Evolutionary conservation across 768 basidiomycete genomes (phyloP).

Genomic region (Mycena sanguinolenta): DNA sequence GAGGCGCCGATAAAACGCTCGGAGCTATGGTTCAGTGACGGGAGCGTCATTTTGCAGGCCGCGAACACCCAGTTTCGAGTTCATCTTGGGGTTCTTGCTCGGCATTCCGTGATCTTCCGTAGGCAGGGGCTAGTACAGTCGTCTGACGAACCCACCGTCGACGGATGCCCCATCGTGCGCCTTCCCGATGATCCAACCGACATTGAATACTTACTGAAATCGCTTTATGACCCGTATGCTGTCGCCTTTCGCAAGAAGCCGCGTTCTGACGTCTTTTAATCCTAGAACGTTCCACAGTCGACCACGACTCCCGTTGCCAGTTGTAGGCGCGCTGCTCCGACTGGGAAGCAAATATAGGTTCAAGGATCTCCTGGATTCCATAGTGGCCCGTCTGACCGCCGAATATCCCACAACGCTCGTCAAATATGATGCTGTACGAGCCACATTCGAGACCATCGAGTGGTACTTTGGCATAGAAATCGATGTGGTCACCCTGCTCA

Average conservation of each 20-base stretch:
- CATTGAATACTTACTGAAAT: no score
- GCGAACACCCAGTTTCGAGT: neutral
- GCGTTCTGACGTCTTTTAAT: no score
- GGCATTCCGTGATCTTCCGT: neutral
- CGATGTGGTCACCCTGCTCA: neutral
- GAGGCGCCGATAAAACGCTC: neutral
- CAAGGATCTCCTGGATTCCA: neutral
- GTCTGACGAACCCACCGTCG: neutral
- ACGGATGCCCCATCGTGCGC: neutral
- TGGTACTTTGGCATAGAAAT: neutral
- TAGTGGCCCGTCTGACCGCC: neutral
- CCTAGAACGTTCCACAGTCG: no score
- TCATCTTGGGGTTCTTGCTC: neutral
- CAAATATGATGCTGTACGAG: neutral
- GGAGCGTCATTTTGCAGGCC: neutral
- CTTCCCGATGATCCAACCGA: no score
- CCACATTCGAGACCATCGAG: neutral
- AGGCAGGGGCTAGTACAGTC: no score
- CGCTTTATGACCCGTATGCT: no score
- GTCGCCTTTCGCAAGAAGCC: no score
- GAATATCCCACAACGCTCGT: neutral
- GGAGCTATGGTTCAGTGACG: neutral
- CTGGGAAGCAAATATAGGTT: neutral
- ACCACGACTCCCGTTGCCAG: neutral
- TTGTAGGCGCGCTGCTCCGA: neutral